Percentiles rank a stretch among this genome's conserved stretches.
Conservation (phyloP, 2,329 filamentous ascomycete genomes). For the Epichloe coenophiala region DNA sequence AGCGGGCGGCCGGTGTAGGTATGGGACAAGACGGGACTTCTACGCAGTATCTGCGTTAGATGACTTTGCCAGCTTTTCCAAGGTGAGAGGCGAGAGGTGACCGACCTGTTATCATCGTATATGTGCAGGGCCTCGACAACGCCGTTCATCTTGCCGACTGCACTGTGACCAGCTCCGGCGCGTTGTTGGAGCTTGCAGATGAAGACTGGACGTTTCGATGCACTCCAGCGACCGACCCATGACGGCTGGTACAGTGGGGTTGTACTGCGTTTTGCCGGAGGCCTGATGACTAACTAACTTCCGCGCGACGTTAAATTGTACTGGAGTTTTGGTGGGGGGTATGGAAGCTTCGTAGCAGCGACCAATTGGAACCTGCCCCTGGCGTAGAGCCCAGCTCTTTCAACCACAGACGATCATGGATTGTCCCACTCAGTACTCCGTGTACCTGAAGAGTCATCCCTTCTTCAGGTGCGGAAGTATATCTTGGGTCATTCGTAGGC, state of each 20-base stretch:
- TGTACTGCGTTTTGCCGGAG: too few species aligned
- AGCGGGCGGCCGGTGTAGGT: slow-evolving; percentile 74
- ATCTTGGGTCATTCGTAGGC: too few species aligned
- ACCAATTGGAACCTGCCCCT: too few species aligned
- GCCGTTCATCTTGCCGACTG: slow-evolving; percentile 53
- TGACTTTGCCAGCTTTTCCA: background rate
- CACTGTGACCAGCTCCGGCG: background rate
- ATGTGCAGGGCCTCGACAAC: slow-evolving; percentile 93
- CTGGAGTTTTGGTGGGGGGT: background rate
- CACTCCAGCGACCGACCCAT: too few species aligned
- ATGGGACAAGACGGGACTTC: slow-evolving; percentile 76
- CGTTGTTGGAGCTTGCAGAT: background rate
- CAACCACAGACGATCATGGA: too few species aligned
- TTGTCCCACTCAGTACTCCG: too few species aligned
- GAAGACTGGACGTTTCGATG: background rate
- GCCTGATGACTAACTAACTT: too few species aligned
- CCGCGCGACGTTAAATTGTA: background rate
- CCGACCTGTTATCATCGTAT: slow-evolving; percentile 88
- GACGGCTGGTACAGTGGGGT: too few species aligned
- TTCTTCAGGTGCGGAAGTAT: too few species aligned
- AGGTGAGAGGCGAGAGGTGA: background rate
- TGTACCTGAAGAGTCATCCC: too few species aligned
- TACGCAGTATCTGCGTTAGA: slow-evolving; percentile 27
- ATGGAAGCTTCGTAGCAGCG: background rate
- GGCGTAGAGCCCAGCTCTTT: too few species aligned